Evolutionary conservation across 208 protist species (phyloP).

Genomic region (Crithidia sp.): DNA sequence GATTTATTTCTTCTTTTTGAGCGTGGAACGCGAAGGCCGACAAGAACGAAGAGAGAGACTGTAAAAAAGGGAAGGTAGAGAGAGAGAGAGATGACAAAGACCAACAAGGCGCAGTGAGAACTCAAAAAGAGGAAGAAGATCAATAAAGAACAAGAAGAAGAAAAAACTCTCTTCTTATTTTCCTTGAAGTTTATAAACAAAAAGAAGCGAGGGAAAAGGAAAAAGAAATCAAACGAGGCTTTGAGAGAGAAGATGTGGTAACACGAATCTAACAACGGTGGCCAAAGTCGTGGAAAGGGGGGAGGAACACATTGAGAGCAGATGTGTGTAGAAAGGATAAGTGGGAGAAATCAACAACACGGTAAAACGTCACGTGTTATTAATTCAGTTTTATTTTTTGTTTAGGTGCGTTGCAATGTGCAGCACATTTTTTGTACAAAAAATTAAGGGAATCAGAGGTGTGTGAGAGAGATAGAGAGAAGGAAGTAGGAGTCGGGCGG

Average conservation of each 20-base stretch:
- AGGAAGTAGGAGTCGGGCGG: neutral
- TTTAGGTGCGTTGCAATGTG: neutral
- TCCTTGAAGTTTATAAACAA: conserved; percentile 10
- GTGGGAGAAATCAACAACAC: too few relatives aligned
- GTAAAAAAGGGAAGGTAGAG: neutral
- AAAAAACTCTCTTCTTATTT: neutral
- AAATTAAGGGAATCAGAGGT: neutral
- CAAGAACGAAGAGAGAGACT: neutral
- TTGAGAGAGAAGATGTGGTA: conserved; percentile 25
- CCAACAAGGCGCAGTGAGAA: neutral
- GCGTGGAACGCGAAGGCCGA: neutral
- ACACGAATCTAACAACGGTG: conserved; percentile 20
- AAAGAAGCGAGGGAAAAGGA: neutral
- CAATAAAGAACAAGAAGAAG: conserved; percentile 2
- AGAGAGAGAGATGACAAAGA: conserved; percentile 3
- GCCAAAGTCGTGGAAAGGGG: neutral
- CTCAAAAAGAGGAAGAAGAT: conserved; percentile 2
- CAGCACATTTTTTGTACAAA: neutral
- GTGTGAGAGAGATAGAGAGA: neutral
- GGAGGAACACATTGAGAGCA: too few relatives aligned
- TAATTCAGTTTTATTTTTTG: too few relatives aligned
- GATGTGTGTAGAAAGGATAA: too few relatives aligned
- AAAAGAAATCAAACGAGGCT: conserved; percentile 22
- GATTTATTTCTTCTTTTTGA: neutral
- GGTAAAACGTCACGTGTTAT: too few relatives aligned